A percentile compares a stretch with the other conserved stretches of the same genome.
Evolutionary conservation across 208 protist genomes (phyloP).

Genomic region (Leishmania braziliensis): DNA sequence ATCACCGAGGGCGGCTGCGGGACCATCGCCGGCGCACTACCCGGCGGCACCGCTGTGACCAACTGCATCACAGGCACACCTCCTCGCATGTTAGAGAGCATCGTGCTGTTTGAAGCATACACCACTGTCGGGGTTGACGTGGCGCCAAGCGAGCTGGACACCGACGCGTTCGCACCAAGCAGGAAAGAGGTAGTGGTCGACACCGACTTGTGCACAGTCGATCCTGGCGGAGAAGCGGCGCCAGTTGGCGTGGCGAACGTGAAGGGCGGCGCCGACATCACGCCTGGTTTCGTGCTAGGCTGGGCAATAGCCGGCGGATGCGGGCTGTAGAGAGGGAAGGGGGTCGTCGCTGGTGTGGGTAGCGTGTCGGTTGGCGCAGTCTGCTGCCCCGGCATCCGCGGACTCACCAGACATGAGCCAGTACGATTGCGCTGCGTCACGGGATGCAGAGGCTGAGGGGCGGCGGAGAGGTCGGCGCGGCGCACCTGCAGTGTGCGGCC

Average conservation of each 20-base stretch:
- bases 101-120: conserved; percentile 15
- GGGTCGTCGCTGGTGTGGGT: not conserved
- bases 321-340: conserved; percentile 12
- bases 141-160: conserved; percentile 21
- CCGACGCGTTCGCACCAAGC: conserved; percentile 11
- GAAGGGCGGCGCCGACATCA: conserved; percentile 17
- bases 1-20: conserved; percentile 15
- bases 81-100: conserved; percentile 17
- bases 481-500: conserved; percentile 62
- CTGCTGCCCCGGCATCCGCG: conserved; percentile 7
- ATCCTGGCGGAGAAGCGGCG: not conserved
- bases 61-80: conserved; percentile 29
- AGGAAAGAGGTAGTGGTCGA: conserved; percentile 12
- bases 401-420: conserved; percentile 21
- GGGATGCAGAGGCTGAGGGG: conserved; percentile 36
- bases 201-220: not conserved
- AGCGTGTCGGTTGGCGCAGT: not conserved
- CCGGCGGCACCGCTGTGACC: conserved; percentile 5
- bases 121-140: conserved; percentile 17
- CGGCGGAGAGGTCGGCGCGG: conserved; percentile 54
- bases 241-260: conserved; percentile 18
- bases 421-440: conserved; percentile 33
- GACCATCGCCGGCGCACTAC: not conserved
- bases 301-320: conserved; percentile 2
- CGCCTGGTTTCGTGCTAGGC: not conserved